A percentile compares a stretch with the other conserved stretches of the same genome.
Evolutionary conservation across 2,329 filamentous ascomycete species (phyloP).

Genomic region (Beauveria sp.): DNA sequence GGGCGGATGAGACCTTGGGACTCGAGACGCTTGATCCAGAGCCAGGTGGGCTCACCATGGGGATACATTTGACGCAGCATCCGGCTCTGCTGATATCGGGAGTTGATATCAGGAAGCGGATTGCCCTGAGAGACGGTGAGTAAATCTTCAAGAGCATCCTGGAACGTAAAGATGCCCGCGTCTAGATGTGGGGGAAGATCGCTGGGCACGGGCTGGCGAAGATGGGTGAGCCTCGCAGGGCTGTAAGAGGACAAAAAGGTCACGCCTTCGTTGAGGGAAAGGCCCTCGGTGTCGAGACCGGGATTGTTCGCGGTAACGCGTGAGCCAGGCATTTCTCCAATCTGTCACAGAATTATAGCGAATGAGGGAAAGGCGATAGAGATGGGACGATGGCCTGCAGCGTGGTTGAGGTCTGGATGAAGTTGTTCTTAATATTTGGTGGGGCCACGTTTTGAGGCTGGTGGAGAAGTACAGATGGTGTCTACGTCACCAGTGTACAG

Average conservation of each 20-base stretch:
- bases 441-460: neutral
- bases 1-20: slow-evolving; percentile 24
- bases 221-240: slow-evolving; percentile 34
- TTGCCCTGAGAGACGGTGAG: slow-evolving; percentile 37
- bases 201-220: slow-evolving; percentile 39
- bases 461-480: too few relatives aligned
- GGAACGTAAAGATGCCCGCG: slow-evolving; percentile 39
- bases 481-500: too few relatives aligned
- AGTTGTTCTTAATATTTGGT: neutral
- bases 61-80: slow-evolving; percentile 32
- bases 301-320: neutral
- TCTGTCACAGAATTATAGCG: neutral
- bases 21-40: slow-evolving; percentile 34
- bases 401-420: neutral
- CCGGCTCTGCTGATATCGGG: slow-evolving; percentile 27
- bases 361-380: neutral
- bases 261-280: slow-evolving; percentile 17
- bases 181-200: slow-evolving; percentile 33
- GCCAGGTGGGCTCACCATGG: slow-evolving; percentile 30
- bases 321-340: neutral
- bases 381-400: neutral
- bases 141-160: slow-evolving; percentile 52
- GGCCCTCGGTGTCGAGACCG: neutral
- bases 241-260: slow-evolving; percentile 32
- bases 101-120: slow-evolving; percentile 32